Base-by-base conservation (phyloP, 805 yeast species). In the Helenozyma baotianmanensis region DNA sequence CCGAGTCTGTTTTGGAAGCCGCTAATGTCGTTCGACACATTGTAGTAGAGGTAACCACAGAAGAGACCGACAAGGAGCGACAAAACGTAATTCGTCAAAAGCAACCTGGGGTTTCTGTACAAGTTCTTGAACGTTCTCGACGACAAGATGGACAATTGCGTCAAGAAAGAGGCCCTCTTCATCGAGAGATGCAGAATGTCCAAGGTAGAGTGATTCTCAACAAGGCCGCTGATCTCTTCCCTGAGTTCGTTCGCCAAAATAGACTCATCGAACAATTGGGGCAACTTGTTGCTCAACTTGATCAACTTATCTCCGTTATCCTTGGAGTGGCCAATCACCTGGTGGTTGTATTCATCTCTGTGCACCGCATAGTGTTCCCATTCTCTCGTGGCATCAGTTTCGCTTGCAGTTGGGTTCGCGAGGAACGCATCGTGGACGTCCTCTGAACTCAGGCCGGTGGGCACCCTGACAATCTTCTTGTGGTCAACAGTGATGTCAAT, bases 1-100 rank as follows among this genome's bases (percentile, higher is more conserved):
- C 98, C 98, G 43, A 92, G 69, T 48, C 98, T 72, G 59, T 92
- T 92, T 58, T 92, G 98, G 68, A 92, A 92, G 0, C 98, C 98
- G 50, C 95, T 80, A 35, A 92, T 90, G 55, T 90, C 96, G 53
- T 87, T 83, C 25, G 79, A 67, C 16, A 90, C 79, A 50, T 87
- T 71, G 60, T 80, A 90, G 57, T 92, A 92, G 25, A 92, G 66
- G 30, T 75, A 75, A 0, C 97, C 96, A 58, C 96, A 80, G 59
- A 90, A 83, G 4, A 79, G 51, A 1, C 95, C 96, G 57, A 90
- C 76, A 11, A 80, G 55, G 7, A 85, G 58, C 0, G 96, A 81
- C 39, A 90, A 66, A 2, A 82, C 64, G 51, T 90, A 90, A 50
- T 92, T 95, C 1, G 92, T 84, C 39, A 88, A 55, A 33, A 92